Conservation (phyloP, 352 stramenopile genomes). For the Phytopythium oedochilum region DNA sequence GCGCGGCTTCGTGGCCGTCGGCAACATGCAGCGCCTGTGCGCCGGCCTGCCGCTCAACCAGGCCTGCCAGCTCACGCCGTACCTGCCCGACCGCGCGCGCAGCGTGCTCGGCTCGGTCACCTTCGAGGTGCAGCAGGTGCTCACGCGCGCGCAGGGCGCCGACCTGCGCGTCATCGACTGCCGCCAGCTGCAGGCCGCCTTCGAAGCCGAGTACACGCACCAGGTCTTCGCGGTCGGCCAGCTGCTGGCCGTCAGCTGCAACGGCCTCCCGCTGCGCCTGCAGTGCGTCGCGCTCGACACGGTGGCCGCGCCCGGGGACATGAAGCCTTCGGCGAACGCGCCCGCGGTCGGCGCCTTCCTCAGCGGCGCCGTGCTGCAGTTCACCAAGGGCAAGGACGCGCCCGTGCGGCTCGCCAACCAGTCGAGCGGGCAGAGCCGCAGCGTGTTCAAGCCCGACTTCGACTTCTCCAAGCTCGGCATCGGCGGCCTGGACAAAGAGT, state of each 20-base stretch:
- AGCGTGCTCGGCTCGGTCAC: conserved; percentile 62
- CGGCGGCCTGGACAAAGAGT: conserved; percentile 97
- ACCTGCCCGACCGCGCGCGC: conserved; percentile 37
- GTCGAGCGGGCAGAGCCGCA: conserved; percentile 63
- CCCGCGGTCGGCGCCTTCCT: conserved; percentile 51
- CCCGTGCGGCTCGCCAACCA: conserved; percentile 78
- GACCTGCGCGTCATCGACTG: conserved; percentile 71
- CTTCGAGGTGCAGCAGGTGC: conserved; percentile 78
- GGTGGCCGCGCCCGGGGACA: conserved; percentile 36
- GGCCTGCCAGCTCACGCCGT: conserved; percentile 55
- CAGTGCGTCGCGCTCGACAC: conserved; percentile 54
- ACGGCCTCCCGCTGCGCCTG: conserved; percentile 60
- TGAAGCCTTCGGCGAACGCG: conserved; percentile 21
- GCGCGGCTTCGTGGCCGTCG: conserved; percentile 54
- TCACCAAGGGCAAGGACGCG: conserved; percentile 74
- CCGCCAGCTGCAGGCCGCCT: conserved; percentile 52
- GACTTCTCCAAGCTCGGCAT: conserved; percentile 99
- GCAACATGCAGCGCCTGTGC: conserved; percentile 78
- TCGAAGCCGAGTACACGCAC: conserved; percentile 67
- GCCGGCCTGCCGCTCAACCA: conserved; percentile 62
- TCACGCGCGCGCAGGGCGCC: conserved; percentile 60
- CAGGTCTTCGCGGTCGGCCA: conserved; percentile 76
- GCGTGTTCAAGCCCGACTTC: conserved; percentile 95
- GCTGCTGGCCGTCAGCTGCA: conserved; percentile 58
- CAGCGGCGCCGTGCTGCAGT: conserved; percentile 65